Percentiles rank a stretch among this genome's conserved stretches.
Evolutionary conservation across 1,284 basidiomycete genomes (phyloP).

Genomic region (Leccinum fallax): DNA sequence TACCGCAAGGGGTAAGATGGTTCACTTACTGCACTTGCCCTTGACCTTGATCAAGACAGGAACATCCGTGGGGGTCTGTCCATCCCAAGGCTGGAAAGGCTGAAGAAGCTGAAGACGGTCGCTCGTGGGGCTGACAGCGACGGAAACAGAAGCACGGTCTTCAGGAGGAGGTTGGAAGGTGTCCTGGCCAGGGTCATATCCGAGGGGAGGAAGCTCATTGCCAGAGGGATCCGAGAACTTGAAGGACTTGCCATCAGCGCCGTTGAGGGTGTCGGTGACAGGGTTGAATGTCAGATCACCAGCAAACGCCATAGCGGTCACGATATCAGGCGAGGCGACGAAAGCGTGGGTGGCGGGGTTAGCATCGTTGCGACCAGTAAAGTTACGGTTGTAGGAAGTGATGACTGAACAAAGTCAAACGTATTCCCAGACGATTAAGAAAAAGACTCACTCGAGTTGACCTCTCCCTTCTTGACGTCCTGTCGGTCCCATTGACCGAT

Average conservation of each 20-base stretch:
- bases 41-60: conserved; percentile 97
- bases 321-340: conserved; percentile 96
- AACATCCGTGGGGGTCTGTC: conserved; percentile 87
- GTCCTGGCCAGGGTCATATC: conserved; percentile 96
- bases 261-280: conserved; percentile 85
- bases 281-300: conserved; percentile 98
- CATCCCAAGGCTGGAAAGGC: conserved; percentile 82
- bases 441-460: conserved; percentile 80
- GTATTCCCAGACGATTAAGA: not conserved
- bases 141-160: conserved; percentile 83
- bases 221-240: conserved; percentile 92
- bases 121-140: conserved; percentile 86
- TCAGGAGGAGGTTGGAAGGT: conserved; percentile 95
- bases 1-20: not conserved
- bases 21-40: conserved; percentile 92
- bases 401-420: conserved; percentile 62
- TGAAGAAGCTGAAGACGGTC: conserved; percentile 87
- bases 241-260: conserved; percentile 95
- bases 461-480: conserved; percentile 96
- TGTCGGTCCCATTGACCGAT: conserved; percentile 99
- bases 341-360: conserved; percentile 99
- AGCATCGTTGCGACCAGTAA: conserved; percentile 99
- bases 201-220: conserved; percentile 89
- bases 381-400: conserved; percentile 99
- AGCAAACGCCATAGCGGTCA: conserved; percentile 96